Base-by-base conservation (phyloP, 345 rosid species). In the Hibiscus trionum region DNA sequence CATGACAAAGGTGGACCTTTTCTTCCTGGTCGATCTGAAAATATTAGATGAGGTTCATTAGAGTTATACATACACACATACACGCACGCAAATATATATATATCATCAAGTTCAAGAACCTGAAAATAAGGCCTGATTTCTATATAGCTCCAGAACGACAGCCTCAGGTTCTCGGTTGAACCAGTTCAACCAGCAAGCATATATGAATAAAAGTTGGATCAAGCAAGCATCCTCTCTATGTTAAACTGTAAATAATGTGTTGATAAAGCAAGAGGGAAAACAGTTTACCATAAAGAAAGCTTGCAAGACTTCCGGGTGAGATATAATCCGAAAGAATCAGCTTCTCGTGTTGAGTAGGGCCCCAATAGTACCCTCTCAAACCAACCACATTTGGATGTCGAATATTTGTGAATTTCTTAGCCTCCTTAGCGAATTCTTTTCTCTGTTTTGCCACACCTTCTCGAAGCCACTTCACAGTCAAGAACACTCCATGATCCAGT, bases 381-480 rank as follows among this genome's bases (percentile, higher is more conserved):
- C 96, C 92, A 61, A 92, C 99, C 26, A 95, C 99, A 79, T 95
- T 95, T 33, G 99, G 99, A 82, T 95, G 97, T 71, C 99, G 82
- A 68, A 95, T 90, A 79, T 92, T 95, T 0, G 99, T 86, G 80
- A 95, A 92, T 63, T 92, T 95, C 81, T 90, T 92, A 47, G 96
- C 99, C 74, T 95, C 99, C 85, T 90, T 95, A 24, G 96, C 87
- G 80, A 95, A 95, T 74, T 92, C 97, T 73, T 95, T 95, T 76
- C 88, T 89, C 77, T 89, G 97, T 79, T 95, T 95, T 4, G 99
- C 99, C 63, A 95, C 93, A 62, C 99, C 99, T 84, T 95, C 99
- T 79, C 97, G 85, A 75, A 95, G 83, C 97, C 99, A 95, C 80
- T 95, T 95, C 73, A 95, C 99, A 0, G 99, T 92, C 80, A 95